phyloP scores from a whole-genome alignment of 768 basidiomycete species.

The Cystobasidium tubakii region DNA sequence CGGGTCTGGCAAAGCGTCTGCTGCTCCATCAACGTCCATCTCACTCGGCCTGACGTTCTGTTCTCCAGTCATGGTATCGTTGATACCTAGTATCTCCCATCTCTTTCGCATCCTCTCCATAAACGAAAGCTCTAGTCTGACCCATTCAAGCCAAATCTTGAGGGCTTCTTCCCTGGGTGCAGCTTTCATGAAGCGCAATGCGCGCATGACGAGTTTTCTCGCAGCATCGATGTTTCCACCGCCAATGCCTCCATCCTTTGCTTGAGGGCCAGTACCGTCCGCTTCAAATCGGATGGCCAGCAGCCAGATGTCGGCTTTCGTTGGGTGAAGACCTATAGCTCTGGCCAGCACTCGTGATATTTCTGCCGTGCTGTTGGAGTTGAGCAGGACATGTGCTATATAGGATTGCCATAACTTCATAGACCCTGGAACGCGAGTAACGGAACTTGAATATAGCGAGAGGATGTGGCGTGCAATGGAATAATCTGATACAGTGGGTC shows the following conservation, averaged over 20 bases:
- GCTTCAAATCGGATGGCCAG: constrained; percentile 44
- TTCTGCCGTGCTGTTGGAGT: constrained; percentile 38
- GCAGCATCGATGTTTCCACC: constrained; percentile 45
- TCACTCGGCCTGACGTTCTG: neutral
- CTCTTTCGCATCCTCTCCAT: constrained; percentile 40
- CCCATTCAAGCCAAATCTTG: constrained; percentile 43
- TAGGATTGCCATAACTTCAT: constrained; percentile 42
- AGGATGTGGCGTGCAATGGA: constrained; percentile 45
- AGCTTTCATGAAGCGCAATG: constrained; percentile 45
- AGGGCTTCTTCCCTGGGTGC: constrained; percentile 34
- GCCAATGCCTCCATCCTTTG: constrained; percentile 39
- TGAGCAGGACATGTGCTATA: constrained; percentile 41
- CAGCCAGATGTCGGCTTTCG: constrained; percentile 42
- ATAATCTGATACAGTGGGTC: constrained; percentile 43
- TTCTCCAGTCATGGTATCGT: constrained; percentile 33
- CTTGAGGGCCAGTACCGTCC: constrained; percentile 39
- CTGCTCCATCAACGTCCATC: constrained; percentile 30
- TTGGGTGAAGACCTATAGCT: constrained; percentile 45
- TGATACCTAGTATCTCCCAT: constrained; percentile 41
- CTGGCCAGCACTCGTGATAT: constrained; percentile 41
- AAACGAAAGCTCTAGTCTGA: constrained; percentile 43
- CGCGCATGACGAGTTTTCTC: constrained; percentile 43
- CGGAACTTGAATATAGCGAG: constrained; percentile 42
- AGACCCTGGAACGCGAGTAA: constrained; percentile 42
- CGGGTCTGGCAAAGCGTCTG: constrained; percentile 16